Evolutionary conservation across 257 asterid genomes (phyloP).

Genomic region (Gentiana straminea): DNA sequence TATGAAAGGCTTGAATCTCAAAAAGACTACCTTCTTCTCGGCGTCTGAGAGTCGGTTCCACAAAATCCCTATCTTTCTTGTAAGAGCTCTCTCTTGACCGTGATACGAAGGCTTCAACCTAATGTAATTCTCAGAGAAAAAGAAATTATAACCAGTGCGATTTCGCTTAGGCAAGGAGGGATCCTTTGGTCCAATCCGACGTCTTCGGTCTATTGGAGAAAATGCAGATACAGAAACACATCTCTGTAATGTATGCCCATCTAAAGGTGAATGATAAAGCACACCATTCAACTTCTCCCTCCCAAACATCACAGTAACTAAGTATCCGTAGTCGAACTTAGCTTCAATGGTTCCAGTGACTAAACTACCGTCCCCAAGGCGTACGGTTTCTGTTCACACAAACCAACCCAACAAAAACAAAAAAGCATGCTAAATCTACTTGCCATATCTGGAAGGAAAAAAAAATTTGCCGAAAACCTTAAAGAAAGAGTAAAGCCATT

Average conservation of each 20-base stretch:
- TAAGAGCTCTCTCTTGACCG: constrained; percentile 82
- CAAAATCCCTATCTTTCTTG: constrained; percentile 60
- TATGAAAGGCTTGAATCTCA: neutral
- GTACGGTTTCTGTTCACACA: constrained; percentile 30
- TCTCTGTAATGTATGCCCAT: constrained; percentile 19
- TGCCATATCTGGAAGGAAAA: neutral
- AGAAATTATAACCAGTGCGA: constrained; percentile 83
- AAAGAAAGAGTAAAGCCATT: neutral
- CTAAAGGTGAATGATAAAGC: constrained; percentile 55
- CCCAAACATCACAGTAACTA: constrained; percentile 60
- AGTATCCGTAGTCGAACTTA: constrained; percentile 78
- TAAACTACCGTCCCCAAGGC: constrained; percentile 44
- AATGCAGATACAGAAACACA: constrained; percentile 15
- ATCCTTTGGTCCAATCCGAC: constrained; percentile 37
- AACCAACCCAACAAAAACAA: neutral
- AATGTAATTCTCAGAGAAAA: constrained; percentile 77
- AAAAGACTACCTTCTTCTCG: constrained; percentile 55
- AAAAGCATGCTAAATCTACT: neutral
- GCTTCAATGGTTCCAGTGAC: constrained; percentile 79
- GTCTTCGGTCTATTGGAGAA: constrained; percentile 30
- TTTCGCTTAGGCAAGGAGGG: constrained; percentile 71
- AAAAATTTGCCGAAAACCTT: too few species aligned
- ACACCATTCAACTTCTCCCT: constrained; percentile 64
- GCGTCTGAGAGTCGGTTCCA: constrained; percentile 74
- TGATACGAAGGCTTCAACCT: constrained; percentile 66